Percentiles rank a stretch among this genome's conserved stretches.
Conservation (phyloP, 2,329 filamentous ascomycete genomes). For the Didymosphaeria variabile region DNA sequence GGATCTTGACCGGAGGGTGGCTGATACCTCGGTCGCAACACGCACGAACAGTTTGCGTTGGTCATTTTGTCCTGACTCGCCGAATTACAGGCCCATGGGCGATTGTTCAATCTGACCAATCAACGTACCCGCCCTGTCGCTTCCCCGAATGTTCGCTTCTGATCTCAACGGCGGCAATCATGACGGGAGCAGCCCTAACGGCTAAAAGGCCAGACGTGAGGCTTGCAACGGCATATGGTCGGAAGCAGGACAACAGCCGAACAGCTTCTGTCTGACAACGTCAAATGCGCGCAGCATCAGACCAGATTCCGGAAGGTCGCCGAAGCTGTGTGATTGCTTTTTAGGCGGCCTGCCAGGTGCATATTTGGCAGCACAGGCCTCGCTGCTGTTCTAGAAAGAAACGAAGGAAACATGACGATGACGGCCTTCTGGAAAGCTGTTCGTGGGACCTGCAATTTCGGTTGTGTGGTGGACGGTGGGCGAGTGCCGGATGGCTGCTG, state of each 20-base stretch:
- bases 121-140: conserved; percentile 27
- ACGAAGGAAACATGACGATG: conserved; percentile 28
- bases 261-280: conserved; percentile 19
- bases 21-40: conserved; percentile 11
- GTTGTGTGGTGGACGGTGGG: conserved; percentile 8
- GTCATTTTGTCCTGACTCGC: conserved; percentile 13
- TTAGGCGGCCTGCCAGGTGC: conserved; percentile 11
- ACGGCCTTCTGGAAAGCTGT: conserved; percentile 31
- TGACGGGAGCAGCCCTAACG: conserved; percentile 32
- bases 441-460: conserved; percentile 32
- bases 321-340: conserved; percentile 7
- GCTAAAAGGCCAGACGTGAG: conserved; percentile 30
- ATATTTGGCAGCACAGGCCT: conserved; percentile 14
- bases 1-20: conserved; percentile 15
- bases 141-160: conserved; percentile 28
- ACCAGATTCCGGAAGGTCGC: conserved; percentile 1
- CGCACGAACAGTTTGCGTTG: neutral
- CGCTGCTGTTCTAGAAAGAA: conserved; percentile 4
- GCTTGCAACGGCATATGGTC: conserved; percentile 25
- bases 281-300: conserved; percentile 15
- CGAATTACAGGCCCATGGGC: conserved; percentile 18
- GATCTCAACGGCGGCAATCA: conserved; percentile 32
- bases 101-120: conserved; percentile 26
- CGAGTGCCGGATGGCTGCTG: conserved; percentile 37
- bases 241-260: conserved; percentile 30